Conservation (phyloP, 768 basidiomycete species). For the Pisolithus microcarpus region DNA sequence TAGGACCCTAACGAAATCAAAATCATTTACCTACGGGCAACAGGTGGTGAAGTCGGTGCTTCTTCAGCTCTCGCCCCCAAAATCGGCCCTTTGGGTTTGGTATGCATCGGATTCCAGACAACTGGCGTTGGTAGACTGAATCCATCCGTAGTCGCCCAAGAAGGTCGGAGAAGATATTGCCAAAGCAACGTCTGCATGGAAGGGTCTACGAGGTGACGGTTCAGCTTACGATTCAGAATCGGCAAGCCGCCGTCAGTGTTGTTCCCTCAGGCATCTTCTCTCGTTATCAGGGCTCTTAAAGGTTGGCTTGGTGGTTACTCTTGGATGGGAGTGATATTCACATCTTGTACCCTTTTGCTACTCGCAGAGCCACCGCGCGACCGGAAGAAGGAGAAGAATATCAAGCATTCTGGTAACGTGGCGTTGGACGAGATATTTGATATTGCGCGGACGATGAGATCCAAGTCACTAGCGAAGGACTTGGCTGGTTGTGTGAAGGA, state of each 20-base stretch:
- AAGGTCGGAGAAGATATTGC: slow-evolving; percentile 99
- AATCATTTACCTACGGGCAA: slow-evolving; percentile 97
- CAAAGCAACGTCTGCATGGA: slow-evolving; percentile 97
- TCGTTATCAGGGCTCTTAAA: slow-evolving; percentile 97
- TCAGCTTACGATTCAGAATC: slow-evolving; percentile 98
- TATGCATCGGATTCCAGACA: slow-evolving; percentile 35
- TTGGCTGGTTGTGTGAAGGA: slow-evolving; percentile 89
- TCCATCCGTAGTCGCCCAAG: slow-evolving; percentile 78
- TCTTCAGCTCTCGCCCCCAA: slow-evolving; percentile 98
- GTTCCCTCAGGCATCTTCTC: slow-evolving; percentile 95
- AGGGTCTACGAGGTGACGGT: slow-evolving; percentile 99
- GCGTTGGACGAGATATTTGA: slow-evolving; percentile 89
- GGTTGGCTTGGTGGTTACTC: slow-evolving; percentile 43
- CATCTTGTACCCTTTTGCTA: not conserved
- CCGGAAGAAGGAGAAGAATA: slow-evolving; percentile 99
- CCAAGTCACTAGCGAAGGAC: slow-evolving; percentile 90
- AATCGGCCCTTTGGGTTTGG: slow-evolving; percentile 99
- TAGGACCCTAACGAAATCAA: slow-evolving; percentile 98
- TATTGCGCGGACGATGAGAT: slow-evolving; percentile 93
- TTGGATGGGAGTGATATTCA: not conserved
- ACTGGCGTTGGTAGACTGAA: slow-evolving; percentile 8
- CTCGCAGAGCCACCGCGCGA: slow-evolving; percentile 90
- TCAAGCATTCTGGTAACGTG: slow-evolving; percentile 96
- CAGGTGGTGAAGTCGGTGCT: slow-evolving; percentile 99
- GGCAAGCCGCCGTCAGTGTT: slow-evolving; percentile 94